Conservation (phyloP, 2,329 filamentous ascomycete genomes). For the Pseudogymnoascus verrucosus region DNA sequence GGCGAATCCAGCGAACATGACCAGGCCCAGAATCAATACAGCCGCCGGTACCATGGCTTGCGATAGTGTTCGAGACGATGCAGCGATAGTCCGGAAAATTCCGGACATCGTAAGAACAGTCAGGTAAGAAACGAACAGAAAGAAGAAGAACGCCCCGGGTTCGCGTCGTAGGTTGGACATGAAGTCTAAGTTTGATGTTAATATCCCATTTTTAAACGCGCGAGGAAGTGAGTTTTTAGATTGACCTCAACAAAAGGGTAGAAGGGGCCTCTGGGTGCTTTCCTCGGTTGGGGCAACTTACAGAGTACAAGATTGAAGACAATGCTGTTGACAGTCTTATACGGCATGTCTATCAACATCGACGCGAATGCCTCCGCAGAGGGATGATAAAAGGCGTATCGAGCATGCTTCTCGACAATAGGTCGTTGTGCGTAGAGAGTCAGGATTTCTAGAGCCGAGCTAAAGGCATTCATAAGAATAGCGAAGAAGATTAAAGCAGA, state of each 20-base stretch:
- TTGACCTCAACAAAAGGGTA: slow-evolving; percentile 37
- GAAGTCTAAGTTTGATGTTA: slow-evolving; percentile 38
- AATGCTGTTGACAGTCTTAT: slow-evolving; percentile 64
- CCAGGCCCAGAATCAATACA: slow-evolving; percentile 33
- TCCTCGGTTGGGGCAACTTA: slow-evolving; percentile 69
- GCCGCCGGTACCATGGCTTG: slow-evolving; percentile 55
- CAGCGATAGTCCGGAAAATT: slow-evolving; percentile 75
- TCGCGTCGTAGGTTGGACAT: slow-evolving; percentile 66
- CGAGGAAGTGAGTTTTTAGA: slow-evolving; percentile 71
- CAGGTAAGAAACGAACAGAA: slow-evolving; percentile 29
- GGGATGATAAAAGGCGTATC: slow-evolving; percentile 81
- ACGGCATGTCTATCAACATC: slow-evolving; percentile 76
- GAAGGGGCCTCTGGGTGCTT: slow-evolving; percentile 60
- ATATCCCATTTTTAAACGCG: slow-evolving; percentile 40
- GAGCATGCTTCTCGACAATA: slow-evolving; percentile 80
- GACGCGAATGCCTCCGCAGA: slow-evolving; percentile 77
- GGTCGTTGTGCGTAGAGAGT: slow-evolving; percentile 76
- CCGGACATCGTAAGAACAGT: slow-evolving; percentile 55
- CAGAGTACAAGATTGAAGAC: slow-evolving; percentile 72
- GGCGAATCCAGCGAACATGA: slow-evolving; percentile 47
- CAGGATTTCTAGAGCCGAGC: slow-evolving; percentile 27
- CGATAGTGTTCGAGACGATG: slow-evolving; percentile 63
- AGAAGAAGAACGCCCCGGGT: slow-evolving; percentile 74
- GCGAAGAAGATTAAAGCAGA: slow-evolving; percentile 61
- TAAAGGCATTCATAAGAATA: slow-evolving; percentile 57